Evolutionary conservation across 768 basidiomycete genomes (phyloP), one percentile per base, ranked within the genome.

Genomic region (Leccinum variicolor): DNA sequence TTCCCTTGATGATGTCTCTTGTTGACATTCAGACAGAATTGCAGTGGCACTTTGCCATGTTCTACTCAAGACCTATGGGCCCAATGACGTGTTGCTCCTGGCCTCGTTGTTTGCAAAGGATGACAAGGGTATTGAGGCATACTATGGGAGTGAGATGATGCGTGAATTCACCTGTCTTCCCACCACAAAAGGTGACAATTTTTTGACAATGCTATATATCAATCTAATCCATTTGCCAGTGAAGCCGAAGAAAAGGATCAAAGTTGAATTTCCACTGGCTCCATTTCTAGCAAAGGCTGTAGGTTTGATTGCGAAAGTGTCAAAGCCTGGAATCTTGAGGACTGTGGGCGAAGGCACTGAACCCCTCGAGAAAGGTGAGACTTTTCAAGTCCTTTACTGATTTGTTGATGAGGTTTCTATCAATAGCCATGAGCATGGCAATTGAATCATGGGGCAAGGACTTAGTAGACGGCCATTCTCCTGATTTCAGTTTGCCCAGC

Each of bases 61-160:
- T 15, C 36, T 64, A 11, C 63, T 63, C 31, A 61, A 56, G 10
- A 61, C 51, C 1, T 63, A 61, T 25, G 45, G 45, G 26, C 62
- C 49, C 6, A 43, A 53, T 48, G 62, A 63, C 6, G 36, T 63
- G 21, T 34, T 63, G 5, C 62, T 64, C 33, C 33, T 63, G 11
- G 52, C 62, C 4, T 61, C 58, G 5, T 51, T 63, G 5, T 43
- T 63, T 4, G 41, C 41, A 19, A 55, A 41, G 51, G 36, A n/a
- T 8, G 51, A 53, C 11, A 1, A 64, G 34, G 21, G 15, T 2
- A 29, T 63, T 3, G 4, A 39, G 21, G 6, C 6, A 14, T 59
- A 59, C 28, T 62, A 54, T 46, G n/a, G 34, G n/a, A 25, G 9
- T n/a, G 31, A 34, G 21, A 26, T 25, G 10, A 51, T 9, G 17